Base-by-base conservation (phyloP, 2,329 filamentous ascomycete species). In the Colletotrichum sp. region DNA sequence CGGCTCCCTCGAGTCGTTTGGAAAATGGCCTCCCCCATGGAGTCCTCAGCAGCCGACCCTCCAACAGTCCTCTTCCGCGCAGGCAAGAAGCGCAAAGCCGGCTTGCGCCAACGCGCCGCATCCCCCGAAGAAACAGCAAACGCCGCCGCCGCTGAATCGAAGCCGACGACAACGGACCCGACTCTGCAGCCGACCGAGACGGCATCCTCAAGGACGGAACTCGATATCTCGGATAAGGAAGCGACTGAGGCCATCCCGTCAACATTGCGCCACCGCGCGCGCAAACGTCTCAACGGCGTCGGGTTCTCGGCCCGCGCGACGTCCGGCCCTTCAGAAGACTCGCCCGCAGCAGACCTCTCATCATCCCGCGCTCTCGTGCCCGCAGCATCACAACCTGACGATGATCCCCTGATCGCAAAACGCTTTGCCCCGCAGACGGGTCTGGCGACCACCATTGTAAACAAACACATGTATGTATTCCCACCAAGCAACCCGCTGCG, bases 381-480 rank as follows among this genome's bases (percentile, higher is more conserved):
- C 26, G 83, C 68, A 83, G 82, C 60, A 81, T 86, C 30, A 83
- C 86, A 62, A 55, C 83, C 79, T 76, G 67, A 67, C n/a, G 67
- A 71, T 12, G 70, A 65, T 8, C 67, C 55, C 10, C 84, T 81
- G 57, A 83, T 85, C 44, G 79, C 82, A 12, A 81, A 84, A 49
- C 92, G 93, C 55, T 96, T 96, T 82, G 92, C 92, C 69, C 91
- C 92, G 74, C 94, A 95, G 83, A 95, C 93, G 0, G 94, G 94
- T 1, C 85, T 93, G 76, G 88, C 93, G 1, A 89, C 90, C 39
- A 93, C 94, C 72, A 83, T 91, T 26, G 89, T 93, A 77, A 93
- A 96, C 83, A 93, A 89, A 85, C 94, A 96, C 87, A 95, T 96
- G 95, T 96, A 90, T 92, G 93, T 91, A 28, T 68, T 24, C 44